These are phyloP conservation scores for Balakata baccata DNA, from an alignment of 345 rosid species.

Conservation along the genomic window DNA sequence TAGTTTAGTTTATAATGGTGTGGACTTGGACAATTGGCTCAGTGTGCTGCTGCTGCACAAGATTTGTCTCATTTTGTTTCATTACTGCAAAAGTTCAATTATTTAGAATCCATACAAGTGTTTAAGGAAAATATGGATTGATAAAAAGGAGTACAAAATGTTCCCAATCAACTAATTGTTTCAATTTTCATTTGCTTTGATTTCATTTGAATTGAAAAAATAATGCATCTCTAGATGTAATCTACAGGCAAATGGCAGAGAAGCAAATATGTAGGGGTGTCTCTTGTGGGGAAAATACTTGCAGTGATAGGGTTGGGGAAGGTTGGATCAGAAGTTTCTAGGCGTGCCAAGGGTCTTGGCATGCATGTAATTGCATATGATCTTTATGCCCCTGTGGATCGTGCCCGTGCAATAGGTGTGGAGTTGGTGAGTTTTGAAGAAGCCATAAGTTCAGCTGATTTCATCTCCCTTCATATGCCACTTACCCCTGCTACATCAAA, in stretches of 20 bases:
- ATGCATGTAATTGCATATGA: constrained; percentile 31
- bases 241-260: constrained; percentile 28
- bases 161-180: neutral
- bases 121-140: too few species aligned
- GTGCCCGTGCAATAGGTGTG: constrained; percentile 26
- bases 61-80: too few species aligned
- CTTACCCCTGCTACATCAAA: constrained; percentile 27
- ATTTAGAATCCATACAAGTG: too few species aligned
- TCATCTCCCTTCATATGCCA: constrained; percentile 28
- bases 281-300: constrained; percentile 27
- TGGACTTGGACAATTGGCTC: neutral
- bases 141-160: neutral
- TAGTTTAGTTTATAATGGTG: neutral
- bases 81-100: too few species aligned
- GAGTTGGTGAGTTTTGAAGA: constrained; percentile 24
- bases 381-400: constrained; percentile 28
- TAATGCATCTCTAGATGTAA: too few species aligned
- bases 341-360: constrained; percentile 30
- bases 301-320: constrained; percentile 32
- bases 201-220: neutral
- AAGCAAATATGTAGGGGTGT: constrained; percentile 29
- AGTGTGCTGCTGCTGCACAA: too few species aligned
- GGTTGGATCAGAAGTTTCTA: constrained; percentile 29
- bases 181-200: neutral
- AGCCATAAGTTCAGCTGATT: constrained; percentile 25